A percentile compares a stretch with the other conserved stretches of the same genome.
Evolutionary conservation across 1,284 basidiomycete species (phyloP).

Genomic region (Marasmius sp.): DNA sequence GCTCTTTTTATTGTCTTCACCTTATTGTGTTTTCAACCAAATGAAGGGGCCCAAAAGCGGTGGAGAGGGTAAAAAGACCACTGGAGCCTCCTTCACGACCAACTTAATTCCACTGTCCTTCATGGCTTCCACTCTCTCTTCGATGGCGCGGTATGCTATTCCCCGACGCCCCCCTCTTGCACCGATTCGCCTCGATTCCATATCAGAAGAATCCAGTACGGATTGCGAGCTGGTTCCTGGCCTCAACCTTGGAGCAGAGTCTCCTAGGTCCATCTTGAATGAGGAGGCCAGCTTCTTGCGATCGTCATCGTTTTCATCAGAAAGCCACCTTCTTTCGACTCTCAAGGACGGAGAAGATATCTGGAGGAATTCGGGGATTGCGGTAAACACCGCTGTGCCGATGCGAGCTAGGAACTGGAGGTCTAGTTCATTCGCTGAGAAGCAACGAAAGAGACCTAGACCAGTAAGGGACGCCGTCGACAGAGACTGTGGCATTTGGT

Average conservation of each 20-base stretch:
- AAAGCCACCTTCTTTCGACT: not conserved
- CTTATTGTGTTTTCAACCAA: not conserved
- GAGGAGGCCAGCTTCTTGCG: not conserved
- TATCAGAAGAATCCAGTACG: not conserved
- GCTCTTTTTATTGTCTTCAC: not conserved
- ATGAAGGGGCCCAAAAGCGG: not conserved
- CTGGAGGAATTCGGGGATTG: not conserved
- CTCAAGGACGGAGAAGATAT: not conserved
- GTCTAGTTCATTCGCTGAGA: not conserved
- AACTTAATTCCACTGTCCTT: not conserved
- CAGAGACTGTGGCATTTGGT: slow-evolving; percentile 2
- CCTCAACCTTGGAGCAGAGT: slow-evolving; percentile 1
- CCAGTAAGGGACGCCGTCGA: not conserved
- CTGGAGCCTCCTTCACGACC: no score
- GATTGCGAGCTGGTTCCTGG: not conserved
- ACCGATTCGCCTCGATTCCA: not conserved
- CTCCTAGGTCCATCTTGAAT: not conserved
- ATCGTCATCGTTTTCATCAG: not conserved
- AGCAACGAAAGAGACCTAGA: not conserved
- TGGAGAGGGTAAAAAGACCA: not conserved
- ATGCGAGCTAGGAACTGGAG: not conserved
- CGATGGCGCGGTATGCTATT: not conserved
- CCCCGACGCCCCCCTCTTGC: not conserved
- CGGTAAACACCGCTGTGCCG: not conserved
- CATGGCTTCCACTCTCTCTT: not conserved